Percentiles rank a stretch among this genome's conserved stretches.
Conservation (phyloP, 2,329 filamentous ascomycete genomes). For the Aureobasidium mangrovei region DNA sequence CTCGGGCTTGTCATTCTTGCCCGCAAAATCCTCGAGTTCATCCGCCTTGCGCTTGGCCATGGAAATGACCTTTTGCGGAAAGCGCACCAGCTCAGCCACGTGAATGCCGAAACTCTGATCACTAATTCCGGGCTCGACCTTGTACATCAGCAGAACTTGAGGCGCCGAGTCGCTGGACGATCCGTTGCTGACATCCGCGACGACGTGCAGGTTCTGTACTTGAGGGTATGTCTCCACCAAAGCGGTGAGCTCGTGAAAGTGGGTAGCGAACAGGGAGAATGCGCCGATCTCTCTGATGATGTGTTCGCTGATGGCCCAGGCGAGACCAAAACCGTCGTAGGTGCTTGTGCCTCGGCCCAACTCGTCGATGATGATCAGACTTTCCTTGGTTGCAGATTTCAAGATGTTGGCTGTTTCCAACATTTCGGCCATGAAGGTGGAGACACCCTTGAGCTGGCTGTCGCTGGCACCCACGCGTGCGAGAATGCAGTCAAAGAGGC, state of each 20-base stretch:
- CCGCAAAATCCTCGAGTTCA: constrained; percentile 91
- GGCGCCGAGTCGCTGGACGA: constrained; percentile 37
- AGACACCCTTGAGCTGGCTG: constrained; percentile 94
- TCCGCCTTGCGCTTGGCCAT: constrained; percentile 99
- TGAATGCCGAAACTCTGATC: constrained; percentile 98
- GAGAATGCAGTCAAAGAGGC: constrained; percentile 93
- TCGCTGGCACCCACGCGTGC: constrained; percentile 93
- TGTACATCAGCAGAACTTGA: constrained; percentile 91
- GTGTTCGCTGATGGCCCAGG: constrained; percentile 97
- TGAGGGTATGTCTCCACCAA: constrained; percentile 78
- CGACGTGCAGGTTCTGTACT: constrained; percentile 89
- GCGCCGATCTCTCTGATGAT: constrained; percentile 93
- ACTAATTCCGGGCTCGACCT: constrained; percentile 89
- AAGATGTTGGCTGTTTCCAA: constrained; percentile 97
- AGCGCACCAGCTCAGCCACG: constrained; percentile 91
- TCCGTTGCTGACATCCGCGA: constrained; percentile 70
- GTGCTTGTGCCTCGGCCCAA: constrained; percentile 93
- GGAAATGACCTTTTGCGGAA: constrained; percentile 92
- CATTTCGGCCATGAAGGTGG: constrained; percentile 99
- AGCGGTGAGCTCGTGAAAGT: constrained; percentile 95
- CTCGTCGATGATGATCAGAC: constrained; percentile 97
- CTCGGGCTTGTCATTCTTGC: constrained; percentile 54
- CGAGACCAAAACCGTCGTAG: constrained; percentile 96
- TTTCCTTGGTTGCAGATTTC: constrained; percentile 90
- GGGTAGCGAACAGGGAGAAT: constrained; percentile 90